Conservation (phyloP, 2,329 filamentous ascomycete genomes). For the Chrysoporthe puriensis region DNA sequence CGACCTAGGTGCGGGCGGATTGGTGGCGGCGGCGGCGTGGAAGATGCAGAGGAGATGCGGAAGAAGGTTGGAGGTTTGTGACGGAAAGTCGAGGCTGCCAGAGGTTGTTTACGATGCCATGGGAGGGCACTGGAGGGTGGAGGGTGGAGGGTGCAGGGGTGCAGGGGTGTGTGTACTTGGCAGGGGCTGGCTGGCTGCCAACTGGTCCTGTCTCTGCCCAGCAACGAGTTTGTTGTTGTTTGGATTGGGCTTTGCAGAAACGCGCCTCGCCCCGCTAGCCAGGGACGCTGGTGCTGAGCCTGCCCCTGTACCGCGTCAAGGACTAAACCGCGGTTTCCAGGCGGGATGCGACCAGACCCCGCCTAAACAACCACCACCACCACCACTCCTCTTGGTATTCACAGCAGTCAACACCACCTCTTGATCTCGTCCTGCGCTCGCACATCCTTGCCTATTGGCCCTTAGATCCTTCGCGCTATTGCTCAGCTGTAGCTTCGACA, state of each 20-base stretch:
- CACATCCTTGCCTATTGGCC: constrained; percentile 1
- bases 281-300: not conserved
- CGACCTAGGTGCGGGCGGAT: not conserved
- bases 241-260: constrained; percentile 4
- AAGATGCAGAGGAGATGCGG: constrained; percentile 7
- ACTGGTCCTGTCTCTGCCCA: not conserved
- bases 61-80: not conserved
- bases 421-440: not conserved
- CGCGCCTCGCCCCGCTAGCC: constrained; percentile 18
- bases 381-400: not conserved
- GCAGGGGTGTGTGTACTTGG: not conserved
- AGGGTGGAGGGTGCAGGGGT: not conserved
- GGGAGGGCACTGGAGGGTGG: not conserved
- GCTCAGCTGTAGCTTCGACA: not conserved
- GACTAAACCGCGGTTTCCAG: not conserved
- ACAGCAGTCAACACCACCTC: not conserved
- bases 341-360: not conserved
- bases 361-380: not conserved
- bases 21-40: constrained; percentile 11
- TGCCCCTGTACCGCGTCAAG: not conserved
- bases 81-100: constrained; percentile 3
- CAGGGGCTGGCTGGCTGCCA: not conserved
- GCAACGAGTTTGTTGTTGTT: constrained; percentile 26
- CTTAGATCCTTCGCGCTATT: not conserved
- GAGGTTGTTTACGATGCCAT: not conserved